Conservation (phyloP, 495 filamentous ascomycete species). For the Tuber melanosporum region DNA sequence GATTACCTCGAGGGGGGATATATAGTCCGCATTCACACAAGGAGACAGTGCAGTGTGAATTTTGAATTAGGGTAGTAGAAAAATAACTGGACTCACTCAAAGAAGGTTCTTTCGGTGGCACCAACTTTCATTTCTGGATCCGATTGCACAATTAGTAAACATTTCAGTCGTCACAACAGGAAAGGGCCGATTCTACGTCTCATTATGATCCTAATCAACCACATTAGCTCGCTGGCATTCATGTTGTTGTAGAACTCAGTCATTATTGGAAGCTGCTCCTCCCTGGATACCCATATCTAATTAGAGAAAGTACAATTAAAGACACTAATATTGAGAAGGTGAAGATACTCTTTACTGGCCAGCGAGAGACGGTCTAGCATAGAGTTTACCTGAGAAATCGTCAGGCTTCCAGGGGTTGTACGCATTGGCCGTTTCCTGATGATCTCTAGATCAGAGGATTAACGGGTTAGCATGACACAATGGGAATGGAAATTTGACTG, state of each 20-base stretch:
- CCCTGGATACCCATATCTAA: constrained; percentile 34
- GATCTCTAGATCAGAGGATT: constrained; percentile 51
- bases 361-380: constrained; percentile 71
- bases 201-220: constrained; percentile 89
- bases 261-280: constrained; percentile 71
- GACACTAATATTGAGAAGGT: neutral
- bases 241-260: constrained; percentile 78
- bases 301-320: constrained; percentile 13
- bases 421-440: constrained; percentile 77
- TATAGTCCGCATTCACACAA: neutral
- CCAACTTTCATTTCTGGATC: constrained; percentile 84
- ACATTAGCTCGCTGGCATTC: constrained; percentile 89
- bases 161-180: neutral
- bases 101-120: constrained; percentile 85
- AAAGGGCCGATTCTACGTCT: constrained; percentile 47
- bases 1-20: constrained; percentile 5
- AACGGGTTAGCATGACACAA: constrained; percentile 10
- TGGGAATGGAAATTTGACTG: neutral
- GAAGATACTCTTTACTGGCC: constrained; percentile 58
- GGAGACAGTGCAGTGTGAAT: neutral
- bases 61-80: neutral
- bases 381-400: constrained; percentile 82
- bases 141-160: neutral
- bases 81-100: constrained; percentile 47
- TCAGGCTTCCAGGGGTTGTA: constrained; percentile 65